Evolutionary conservation across 139 green algal genomes (phyloP).

Genomic region (Chlorella ohadii): DNA sequence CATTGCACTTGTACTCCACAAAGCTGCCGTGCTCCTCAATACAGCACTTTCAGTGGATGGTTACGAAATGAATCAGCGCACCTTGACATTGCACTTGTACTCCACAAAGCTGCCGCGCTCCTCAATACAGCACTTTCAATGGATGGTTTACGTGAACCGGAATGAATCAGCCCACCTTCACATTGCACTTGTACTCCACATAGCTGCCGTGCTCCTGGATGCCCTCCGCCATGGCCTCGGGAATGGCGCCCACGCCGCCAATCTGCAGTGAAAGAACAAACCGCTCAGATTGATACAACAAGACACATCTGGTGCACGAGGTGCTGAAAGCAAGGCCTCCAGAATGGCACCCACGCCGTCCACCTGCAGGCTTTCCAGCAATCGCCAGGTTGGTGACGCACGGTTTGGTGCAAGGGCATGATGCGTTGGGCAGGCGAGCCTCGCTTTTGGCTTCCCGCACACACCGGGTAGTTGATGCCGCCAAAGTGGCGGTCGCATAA

Average conservation of each 20-base stretch:
- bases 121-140: too few relatives aligned
- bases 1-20: constrained; percentile 93
- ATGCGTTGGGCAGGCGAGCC: too few relatives aligned
- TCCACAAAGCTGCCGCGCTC: constrained; percentile 82
- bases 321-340: too few relatives aligned
- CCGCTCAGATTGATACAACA: too few relatives aligned
- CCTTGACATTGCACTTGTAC: constrained; percentile 93
- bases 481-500: constrained; percentile 91
- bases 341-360: constrained; percentile 91
- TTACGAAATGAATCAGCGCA: background rate
- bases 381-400: too few relatives aligned
- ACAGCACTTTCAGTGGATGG: too few relatives aligned
- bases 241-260: constrained; percentile 90
- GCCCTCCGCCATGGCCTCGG: constrained; percentile 78
- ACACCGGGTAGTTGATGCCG: constrained; percentile 98
- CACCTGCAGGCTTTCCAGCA: too few relatives aligned
- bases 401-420: too few relatives aligned
- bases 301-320: too few relatives aligned
- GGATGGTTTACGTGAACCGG: too few relatives aligned
- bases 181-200: constrained; percentile 93
- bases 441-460: too few relatives aligned
- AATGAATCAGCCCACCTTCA: constrained; percentile 56
- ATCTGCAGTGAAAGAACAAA: too few relatives aligned
- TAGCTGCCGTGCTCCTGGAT: constrained; percentile 76
- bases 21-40: constrained; percentile 76